Base-by-base conservation (phyloP, 768 basidiomycete genomes). In the Mycena vulgaris region DNA sequence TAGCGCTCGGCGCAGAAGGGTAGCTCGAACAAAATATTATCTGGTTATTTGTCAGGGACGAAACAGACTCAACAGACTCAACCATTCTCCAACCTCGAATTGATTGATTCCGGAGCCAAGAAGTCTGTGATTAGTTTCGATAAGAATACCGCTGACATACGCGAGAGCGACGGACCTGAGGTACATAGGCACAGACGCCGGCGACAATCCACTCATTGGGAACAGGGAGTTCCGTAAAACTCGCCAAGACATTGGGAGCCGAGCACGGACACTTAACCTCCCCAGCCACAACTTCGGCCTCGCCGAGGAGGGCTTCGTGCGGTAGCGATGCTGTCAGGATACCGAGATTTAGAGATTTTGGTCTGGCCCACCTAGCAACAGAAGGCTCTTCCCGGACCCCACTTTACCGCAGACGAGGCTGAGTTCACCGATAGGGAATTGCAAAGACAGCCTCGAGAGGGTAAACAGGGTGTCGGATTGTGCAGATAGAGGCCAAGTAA, bases 111-210 rank as follows among this genome's bases (percentile, higher is more conserved):
- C 42, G 42, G 21, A 45, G 21, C 42, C 42, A 45, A 5, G 42
- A 45, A 10, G 42, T 45, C 42, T 45, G 4, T 7, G 39, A 17
- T 10, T 6, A 10, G 39, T 4, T 9, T 40, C 5, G 17, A 9
- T 19, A 10, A 9, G 39, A 40, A 17, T 14, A n/a, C n/a, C n/a
- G n/a, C n/a, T n/a, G n/a, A n/a, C n/a, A n/a, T n/a, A n/a, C n/a
- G n/a, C 16, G 39, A 14, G 33, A 35, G 19, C 31, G 47, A 60
- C 84, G 45, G 73, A 88, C 91, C 84, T 93, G 90, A 19, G 95
- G 95, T 10, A 96, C 95, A 78, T 94, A 98, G 1, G 95, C 96
- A 59, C 93, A 94, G 66, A 95, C 83, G 35, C 92, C 92, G 13
- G 85, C 79, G 0, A 96, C 87, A 49, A 95, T 76, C 96, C 96